Evolutionary conservation across 2,329 filamentous ascomycete genomes (phyloP).

Genomic region (Aphanoascus verrucosus): DNA sequence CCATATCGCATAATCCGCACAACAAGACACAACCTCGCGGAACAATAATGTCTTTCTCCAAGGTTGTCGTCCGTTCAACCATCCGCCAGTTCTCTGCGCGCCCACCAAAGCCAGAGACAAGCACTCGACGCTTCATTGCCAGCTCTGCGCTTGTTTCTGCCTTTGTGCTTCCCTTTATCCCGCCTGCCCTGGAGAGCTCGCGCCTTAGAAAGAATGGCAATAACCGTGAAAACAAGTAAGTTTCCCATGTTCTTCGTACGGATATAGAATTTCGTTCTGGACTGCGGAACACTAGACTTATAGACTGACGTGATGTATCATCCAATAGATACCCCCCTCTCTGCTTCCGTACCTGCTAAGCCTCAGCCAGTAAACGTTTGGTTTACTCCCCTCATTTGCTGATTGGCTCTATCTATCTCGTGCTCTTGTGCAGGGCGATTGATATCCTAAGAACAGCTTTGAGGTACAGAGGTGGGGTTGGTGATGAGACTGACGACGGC

Average conservation of each 20-base stretch:
- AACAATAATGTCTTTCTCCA: conserved; percentile 17
- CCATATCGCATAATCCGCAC: too few relatives aligned
- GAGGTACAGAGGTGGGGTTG: too few relatives aligned
- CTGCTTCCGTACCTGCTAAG: conserved; percentile 34
- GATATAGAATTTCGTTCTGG: neutral
- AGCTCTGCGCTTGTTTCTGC: conserved; percentile 34
- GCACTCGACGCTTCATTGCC: conserved; percentile 32
- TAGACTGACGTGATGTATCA: neutral
- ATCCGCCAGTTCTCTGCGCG: conserved; percentile 38
- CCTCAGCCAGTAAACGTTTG: neutral
- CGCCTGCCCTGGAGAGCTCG: conserved; percentile 38
- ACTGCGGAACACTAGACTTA: neutral
- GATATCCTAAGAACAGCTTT: too few relatives aligned
- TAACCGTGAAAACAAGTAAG: conserved; percentile 23
- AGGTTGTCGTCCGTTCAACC: conserved; percentile 26
- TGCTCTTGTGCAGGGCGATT: neutral
- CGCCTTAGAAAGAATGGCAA: conserved; percentile 31
- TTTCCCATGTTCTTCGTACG: neutral
- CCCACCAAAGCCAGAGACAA: conserved; percentile 25
- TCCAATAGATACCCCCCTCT: conserved; percentile 30
- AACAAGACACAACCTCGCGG: neutral
- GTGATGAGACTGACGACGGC: too few relatives aligned
- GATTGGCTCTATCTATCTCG: neutral
- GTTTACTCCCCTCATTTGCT: too few relatives aligned
- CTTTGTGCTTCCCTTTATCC: conserved; percentile 38